phyloP scores from a whole-genome alignment of 2,329 filamentous ascomycete species.

The Sclerotinia sclerotiorum region DNA sequence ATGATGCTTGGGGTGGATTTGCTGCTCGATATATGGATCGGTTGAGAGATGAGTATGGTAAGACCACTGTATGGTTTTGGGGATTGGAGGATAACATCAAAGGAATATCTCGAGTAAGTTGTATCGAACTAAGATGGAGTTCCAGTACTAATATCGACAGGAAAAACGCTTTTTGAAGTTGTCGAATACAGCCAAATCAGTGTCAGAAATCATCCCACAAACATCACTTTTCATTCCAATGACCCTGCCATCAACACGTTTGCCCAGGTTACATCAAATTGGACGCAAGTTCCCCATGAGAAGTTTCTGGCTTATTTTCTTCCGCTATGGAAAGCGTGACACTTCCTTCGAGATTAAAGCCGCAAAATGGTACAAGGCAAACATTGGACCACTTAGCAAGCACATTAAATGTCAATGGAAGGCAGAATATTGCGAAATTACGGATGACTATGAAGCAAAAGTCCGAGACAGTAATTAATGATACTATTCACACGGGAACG shows the following conservation, averaged over 20 bases:
- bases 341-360: conserved; percentile 69
- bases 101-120: conserved; percentile 54
- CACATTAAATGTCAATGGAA: conserved; percentile 71
- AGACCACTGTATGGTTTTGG: conserved; percentile 84
- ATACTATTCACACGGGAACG: neutral
- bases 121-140: conserved; percentile 17
- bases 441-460: conserved; percentile 54
- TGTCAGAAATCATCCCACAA: conserved; percentile 67
- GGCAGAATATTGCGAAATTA: conserved; percentile 74
- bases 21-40: conserved; percentile 70
- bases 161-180: conserved; percentile 64
- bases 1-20: conserved; percentile 83
- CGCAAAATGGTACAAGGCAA: conserved; percentile 43
- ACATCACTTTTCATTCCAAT: conserved; percentile 79
- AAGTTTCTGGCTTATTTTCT: conserved; percentile 73
- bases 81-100: conserved; percentile 65
- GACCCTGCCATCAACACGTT: conserved; percentile 55
- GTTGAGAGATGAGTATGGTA: conserved; percentile 86
- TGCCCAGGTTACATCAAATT: conserved; percentile 62
- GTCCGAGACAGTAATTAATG: neutral
- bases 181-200: conserved; percentile 71
- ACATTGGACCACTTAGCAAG: conserved; percentile 64
- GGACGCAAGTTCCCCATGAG: conserved; percentile 70
- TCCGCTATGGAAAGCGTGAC: conserved; percentile 77
- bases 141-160: conserved; percentile 40